Percentiles rank a stretch among this genome's conserved stretches.
Evolutionary conservation across 331 rosid genomes (phyloP).

Genomic region (Malus hybrid): DNA sequence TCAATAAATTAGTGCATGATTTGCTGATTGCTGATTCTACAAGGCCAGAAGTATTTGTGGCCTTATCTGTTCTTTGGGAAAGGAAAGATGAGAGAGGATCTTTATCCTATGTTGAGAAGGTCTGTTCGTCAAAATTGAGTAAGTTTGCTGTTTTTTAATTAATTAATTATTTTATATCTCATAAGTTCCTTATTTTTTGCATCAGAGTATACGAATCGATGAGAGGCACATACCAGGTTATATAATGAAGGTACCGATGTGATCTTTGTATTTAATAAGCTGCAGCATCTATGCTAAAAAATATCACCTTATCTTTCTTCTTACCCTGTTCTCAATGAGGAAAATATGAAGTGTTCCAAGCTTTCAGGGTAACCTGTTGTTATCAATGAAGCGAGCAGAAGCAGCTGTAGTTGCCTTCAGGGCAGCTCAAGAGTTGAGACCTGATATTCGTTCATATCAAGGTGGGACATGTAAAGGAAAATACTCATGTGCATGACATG

Average conservation of each 20-base stretch:
- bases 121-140: conserved; percentile 20
- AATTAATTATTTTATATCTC: not conserved
- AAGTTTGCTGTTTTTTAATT: conserved; percentile 8
- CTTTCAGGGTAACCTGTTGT: conserved; percentile 70
- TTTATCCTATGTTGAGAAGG: conserved; percentile 93
- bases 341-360: not conserved
- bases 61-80: conserved; percentile 92
- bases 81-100: conserved; percentile 89
- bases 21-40: conserved; percentile 80
- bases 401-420: conserved; percentile 85
- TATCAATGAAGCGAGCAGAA: conserved; percentile 76
- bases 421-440: conserved; percentile 94
- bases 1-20: conserved; percentile 84
- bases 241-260: conserved; percentile 46
- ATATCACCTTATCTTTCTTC: conserved; percentile 6
- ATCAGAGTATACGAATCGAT: conserved; percentile 40
- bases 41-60: conserved; percentile 94
- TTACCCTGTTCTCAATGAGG: conserved; percentile 1
- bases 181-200: conserved; percentile 13
- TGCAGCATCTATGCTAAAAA: not conserved
- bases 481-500: conserved; percentile 7
- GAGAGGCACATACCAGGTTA: conserved; percentile 43
- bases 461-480: conserved; percentile 40
- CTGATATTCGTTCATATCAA: conserved; percentile 98
- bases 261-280: not conserved